These are phyloP conservation scores for Vanilla planifolia DNA, from an alignment of 106 monocot species.

Conservation along the genomic window DNA sequence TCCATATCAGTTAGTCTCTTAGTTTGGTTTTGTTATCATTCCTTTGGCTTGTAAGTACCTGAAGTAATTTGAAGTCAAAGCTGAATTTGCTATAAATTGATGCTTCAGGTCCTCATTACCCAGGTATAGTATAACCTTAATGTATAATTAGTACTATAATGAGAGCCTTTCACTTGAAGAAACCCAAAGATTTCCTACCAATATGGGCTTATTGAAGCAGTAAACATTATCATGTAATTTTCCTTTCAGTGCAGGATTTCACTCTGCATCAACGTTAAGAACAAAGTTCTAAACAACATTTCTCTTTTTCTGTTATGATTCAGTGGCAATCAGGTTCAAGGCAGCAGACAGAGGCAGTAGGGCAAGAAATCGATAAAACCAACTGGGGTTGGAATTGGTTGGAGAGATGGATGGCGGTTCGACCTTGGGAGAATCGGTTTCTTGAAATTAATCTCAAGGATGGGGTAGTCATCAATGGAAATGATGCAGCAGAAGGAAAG, in stretches of 20 bases:
- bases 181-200: too few species aligned
- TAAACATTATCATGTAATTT: not conserved
- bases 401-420: conserved; percentile 97
- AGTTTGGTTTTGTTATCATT: too few species aligned
- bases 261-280: not conserved
- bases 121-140: too few species aligned
- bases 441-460: conserved; percentile 71
- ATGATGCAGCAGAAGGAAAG: conserved; percentile 19
- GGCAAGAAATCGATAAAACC: conserved; percentile 65
- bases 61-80: too few species aligned
- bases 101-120: too few species aligned
- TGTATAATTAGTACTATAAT: too few species aligned
- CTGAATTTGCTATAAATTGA: too few species aligned
- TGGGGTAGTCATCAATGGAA: conserved; percentile 26
- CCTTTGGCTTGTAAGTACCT: too few species aligned
- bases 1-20: too few species aligned
- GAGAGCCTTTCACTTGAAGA: too few species aligned
- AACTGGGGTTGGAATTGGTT: conserved; percentile 98
- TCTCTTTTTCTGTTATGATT: not conserved
- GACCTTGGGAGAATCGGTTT: conserved; percentile 95
- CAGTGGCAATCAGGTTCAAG: conserved; percentile 89
- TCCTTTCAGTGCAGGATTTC: not conserved
- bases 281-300: not conserved
- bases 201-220: not conserved
- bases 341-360: conserved; percentile 25